Conservation (phyloP, 129 eudicot genomes). For the Lonicera japonica region DNA sequence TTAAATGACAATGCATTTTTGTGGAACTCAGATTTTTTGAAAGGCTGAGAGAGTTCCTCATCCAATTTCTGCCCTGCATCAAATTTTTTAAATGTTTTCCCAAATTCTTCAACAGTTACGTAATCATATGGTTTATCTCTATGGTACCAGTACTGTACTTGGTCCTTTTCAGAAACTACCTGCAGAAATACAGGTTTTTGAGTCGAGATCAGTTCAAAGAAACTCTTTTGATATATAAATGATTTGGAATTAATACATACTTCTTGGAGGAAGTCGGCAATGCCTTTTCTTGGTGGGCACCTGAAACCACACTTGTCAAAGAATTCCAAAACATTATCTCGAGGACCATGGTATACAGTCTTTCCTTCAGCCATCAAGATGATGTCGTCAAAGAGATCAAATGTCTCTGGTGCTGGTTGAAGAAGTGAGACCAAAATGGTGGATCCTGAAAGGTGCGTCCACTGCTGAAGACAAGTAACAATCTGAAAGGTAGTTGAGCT, state of each 20-base stretch:
- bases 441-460: conserved; percentile 70
- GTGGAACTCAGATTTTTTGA: conserved; percentile 19
- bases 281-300: conserved; percentile 86
- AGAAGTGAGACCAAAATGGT: conserved; percentile 75
- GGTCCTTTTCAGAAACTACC: conserved; percentile 49
- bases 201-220: too few species aligned
- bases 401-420: conserved; percentile 89
- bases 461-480: conserved; percentile 63
- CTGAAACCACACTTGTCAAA: conserved; percentile 60
- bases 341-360: conserved; percentile 70
- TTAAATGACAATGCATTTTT: conserved; percentile 31
- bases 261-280: conserved; percentile 94
- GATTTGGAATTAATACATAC: conserved; percentile 26
- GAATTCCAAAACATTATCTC: conserved; percentile 46
- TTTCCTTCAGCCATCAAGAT: conserved; percentile 86
- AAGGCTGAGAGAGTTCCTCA: conserved; percentile 27
- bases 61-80: conserved; percentile 22
- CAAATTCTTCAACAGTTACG: conserved; percentile 25
- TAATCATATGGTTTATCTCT: conserved; percentile 20
- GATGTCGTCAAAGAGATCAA: conserved; percentile 80
- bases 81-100: conserved; percentile 38
- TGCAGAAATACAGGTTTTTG: background rate
- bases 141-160: conserved; percentile 42
- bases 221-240: too few species aligned
- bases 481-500: conserved; percentile 92